Evolutionary conservation across 228 moss, liverwort and hornwort genomes (phyloP).

Genomic region (Sphagnum magellanicum): DNA sequence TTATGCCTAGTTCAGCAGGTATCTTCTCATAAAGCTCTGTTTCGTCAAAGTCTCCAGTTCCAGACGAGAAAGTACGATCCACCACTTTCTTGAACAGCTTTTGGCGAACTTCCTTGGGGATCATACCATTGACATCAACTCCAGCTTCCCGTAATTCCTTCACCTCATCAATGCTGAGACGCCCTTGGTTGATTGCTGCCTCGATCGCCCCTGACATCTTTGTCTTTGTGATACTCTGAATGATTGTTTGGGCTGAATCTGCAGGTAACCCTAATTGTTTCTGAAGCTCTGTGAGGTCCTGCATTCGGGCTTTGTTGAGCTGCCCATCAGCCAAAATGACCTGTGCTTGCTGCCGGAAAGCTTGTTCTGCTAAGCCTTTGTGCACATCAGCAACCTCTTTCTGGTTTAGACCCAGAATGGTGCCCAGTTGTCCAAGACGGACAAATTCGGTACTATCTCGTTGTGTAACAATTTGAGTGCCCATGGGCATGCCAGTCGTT

Average conservation of each 20-base stretch:
- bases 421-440: slow-evolving; percentile 84
- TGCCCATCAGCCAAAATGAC: slow-evolving; percentile 97
- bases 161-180: slow-evolving; percentile 82
- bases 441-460: slow-evolving; percentile 92
- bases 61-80: slow-evolving; percentile 75
- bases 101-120: slow-evolving; percentile 75
- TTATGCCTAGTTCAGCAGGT: slow-evolving; percentile 80
- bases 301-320: slow-evolving; percentile 81
- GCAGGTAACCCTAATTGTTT: slow-evolving; percentile 91
- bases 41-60: slow-evolving; percentile 91
- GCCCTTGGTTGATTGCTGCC: slow-evolving; percentile 95
- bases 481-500: slow-evolving; percentile 96
- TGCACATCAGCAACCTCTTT: slow-evolving; percentile 91
- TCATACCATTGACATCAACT: slow-evolving; percentile 92
- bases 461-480: slow-evolving; percentile 96
- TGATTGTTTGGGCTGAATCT: slow-evolving; percentile 86
- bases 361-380: slow-evolving; percentile 95
- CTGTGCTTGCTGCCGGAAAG: slow-evolving; percentile 96
- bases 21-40: slow-evolving; percentile 73
- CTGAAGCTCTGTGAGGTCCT: slow-evolving; percentile 89
- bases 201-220: slow-evolving; percentile 97
- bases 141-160: slow-evolving; percentile 87
- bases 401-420: slow-evolving; percentile 63
- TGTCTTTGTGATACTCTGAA: slow-evolving; percentile 80
- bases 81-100: slow-evolving; percentile 95